phyloP scores from a whole-genome alignment of 2,329 filamentous ascomycete species.

The Neoscytalidium dimidiatum region DNA sequence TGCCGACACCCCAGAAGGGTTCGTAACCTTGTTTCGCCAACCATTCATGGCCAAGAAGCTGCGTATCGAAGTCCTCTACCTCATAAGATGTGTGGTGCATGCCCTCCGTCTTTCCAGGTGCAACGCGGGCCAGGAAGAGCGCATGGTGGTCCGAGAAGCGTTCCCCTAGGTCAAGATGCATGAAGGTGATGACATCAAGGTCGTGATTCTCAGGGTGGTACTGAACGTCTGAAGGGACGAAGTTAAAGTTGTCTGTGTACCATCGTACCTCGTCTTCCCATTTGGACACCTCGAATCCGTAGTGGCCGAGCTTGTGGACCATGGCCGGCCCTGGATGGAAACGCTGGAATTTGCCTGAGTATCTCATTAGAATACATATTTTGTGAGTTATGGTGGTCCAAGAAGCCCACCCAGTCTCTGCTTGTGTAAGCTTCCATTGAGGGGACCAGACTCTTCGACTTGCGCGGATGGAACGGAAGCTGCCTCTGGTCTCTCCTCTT shows the following conservation, averaged over 20 bases:
- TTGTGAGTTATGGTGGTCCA: not conserved
- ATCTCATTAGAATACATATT: not conserved
- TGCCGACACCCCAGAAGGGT: constrained; percentile 69
- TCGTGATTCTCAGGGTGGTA: constrained; percentile 28
- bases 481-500: constrained; percentile 32
- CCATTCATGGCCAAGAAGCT: constrained; percentile 71
- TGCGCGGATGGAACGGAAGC: constrained; percentile 39
- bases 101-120: constrained; percentile 38
- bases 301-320: constrained; percentile 53
- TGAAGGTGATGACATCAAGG: constrained; percentile 50
- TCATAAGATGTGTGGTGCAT: constrained; percentile 71
- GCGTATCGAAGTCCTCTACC: constrained; percentile 70
- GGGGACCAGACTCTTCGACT: not conserved
- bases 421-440: not conserved
- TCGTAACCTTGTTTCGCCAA: constrained; percentile 62
- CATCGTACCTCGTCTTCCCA: constrained; percentile 41
- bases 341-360: constrained; percentile 44
- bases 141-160: constrained; percentile 57
- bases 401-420: not conserved
- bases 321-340: constrained; percentile 54
- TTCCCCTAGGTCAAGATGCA: constrained; percentile 56
- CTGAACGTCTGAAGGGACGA: constrained; percentile 49
- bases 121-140: constrained; percentile 51
- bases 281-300: constrained; percentile 42
- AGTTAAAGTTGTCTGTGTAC: constrained; percentile 51